phyloP scores from a whole-genome alignment of 2,329 filamentous ascomycete species.

The Aspergillus vadensis region DNA sequence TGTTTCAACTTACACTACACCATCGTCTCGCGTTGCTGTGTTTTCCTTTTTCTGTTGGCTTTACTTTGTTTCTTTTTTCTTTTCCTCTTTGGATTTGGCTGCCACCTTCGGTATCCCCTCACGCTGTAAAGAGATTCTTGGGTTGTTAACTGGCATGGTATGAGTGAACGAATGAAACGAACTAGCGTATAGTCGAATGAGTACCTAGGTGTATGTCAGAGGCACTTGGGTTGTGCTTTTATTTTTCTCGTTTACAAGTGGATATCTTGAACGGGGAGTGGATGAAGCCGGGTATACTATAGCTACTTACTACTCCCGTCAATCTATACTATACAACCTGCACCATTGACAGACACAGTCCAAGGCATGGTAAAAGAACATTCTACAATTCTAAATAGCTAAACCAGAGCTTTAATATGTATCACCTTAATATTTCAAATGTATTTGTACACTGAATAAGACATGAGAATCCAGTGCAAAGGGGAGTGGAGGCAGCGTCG shows the following conservation, averaged over 20 bases:
- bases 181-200: background rate
- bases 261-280: background rate
- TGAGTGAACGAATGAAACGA: slow-evolving; percentile 38
- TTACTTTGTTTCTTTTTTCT: slow-evolving; percentile 12
- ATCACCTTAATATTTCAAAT: accelerated
- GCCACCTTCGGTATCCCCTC: slow-evolving; percentile 5
- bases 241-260: background rate
- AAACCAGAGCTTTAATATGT: too few species aligned
- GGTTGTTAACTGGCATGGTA: slow-evolving; percentile 25
- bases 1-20: slow-evolving; percentile 3
- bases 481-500: too few species aligned
- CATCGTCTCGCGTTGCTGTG: background rate
- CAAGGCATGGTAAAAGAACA: too few species aligned
- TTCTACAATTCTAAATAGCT: too few species aligned
- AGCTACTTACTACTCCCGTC: background rate
- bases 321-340: background rate
- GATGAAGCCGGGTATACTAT: background rate
- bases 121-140: slow-evolving; percentile 15
- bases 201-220: background rate
- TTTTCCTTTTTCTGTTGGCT: slow-evolving; percentile 13
- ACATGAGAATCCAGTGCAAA: too few species aligned
- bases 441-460: too few species aligned
- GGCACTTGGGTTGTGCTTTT: background rate
- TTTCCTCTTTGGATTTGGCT: background rate
- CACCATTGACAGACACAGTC: too few species aligned